phyloP scores from a whole-genome alignment of 2,329 filamentous ascomycete genomes.

The Metarhizium brunneum region DNA sequence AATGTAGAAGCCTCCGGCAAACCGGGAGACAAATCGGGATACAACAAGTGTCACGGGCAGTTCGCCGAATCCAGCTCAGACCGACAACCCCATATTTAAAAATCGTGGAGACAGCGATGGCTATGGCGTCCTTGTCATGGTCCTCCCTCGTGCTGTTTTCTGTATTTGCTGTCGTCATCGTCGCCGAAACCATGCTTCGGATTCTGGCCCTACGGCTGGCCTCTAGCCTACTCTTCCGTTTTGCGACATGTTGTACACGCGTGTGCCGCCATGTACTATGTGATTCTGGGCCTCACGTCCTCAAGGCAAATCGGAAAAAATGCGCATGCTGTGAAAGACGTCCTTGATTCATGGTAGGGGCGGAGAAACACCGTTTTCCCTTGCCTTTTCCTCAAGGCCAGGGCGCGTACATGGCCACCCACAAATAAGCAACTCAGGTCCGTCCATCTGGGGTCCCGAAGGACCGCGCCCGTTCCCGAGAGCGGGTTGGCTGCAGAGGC shows the following conservation, averaged over 20 bases:
- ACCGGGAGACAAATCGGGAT: not conserved
- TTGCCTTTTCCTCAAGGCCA: not conserved
- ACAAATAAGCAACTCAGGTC: not conserved
- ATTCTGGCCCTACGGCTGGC: not conserved
- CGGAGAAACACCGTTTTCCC: not conserved
- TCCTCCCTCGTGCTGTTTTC: not conserved
- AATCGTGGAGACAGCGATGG: not conserved
- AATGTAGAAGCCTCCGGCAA: not conserved
- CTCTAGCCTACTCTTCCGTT: not conserved
- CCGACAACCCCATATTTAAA: not conserved
- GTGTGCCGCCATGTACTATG: not conserved
- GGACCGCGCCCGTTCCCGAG: conserved; percentile 23
- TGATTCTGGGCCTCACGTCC: not conserved
- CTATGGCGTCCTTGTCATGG: too few species aligned
- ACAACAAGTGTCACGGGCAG: not conserved
- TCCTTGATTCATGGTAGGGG: not conserved
- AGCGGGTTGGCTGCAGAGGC: conserved; percentile 25
- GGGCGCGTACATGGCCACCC: not conserved
- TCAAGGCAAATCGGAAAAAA: not conserved
- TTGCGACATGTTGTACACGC: not conserved
- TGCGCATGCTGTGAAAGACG: not conserved
- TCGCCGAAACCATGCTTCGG: not conserved
- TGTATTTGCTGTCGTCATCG: not conserved
- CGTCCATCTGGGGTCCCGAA: conserved; percentile 19
- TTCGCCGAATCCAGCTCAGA: not conserved